Conservation (phyloP, 345 rosid genomes). For the Luvunga scandens region DNA sequence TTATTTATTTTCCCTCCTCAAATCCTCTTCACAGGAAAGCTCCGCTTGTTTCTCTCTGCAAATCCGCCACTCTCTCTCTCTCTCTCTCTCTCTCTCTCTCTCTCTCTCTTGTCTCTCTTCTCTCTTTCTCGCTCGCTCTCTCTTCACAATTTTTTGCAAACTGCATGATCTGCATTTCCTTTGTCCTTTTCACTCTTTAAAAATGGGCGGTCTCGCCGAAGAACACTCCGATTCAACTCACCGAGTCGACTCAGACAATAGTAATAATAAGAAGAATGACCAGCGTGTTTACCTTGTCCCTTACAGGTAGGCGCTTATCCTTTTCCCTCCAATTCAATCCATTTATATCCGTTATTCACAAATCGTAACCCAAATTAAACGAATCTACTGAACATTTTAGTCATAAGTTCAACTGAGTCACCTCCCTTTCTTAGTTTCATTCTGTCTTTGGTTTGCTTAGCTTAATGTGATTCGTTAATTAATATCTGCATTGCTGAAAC, state of each 20-base stretch:
- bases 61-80: slow-evolving; percentile 19
- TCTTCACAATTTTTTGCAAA: neutral
- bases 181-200: slow-evolving; percentile 3
- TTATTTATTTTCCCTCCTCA: slow-evolving; percentile 19
- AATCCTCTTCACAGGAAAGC: slow-evolving; percentile 26
- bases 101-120: neutral
- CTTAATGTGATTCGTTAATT: neutral
- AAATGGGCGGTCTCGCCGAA: slow-evolving; percentile 47
- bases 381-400: neutral
- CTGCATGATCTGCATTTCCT: neutral
- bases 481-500: slow-evolving; percentile 13
- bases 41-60: slow-evolving; percentile 20
- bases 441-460: neutral
- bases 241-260: slow-evolving; percentile 49
- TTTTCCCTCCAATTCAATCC: neutral
- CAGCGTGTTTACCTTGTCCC: slow-evolving; percentile 95
- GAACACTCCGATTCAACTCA: slow-evolving; percentile 57
- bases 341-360: neutral
- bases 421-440: neutral
- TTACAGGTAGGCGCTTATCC: slow-evolving; percentile 41
- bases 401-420: neutral
- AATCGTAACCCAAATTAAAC: neutral
- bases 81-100: slow-evolving; percentile 12
- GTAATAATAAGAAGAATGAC: slow-evolving; percentile 22
- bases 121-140: slow-evolving; percentile 16